These are phyloP conservation scores for Chaetomidium leptoderma DNA, from an alignment of 495 filamentous ascomycete genomes.

Conservation along the genomic window DNA sequence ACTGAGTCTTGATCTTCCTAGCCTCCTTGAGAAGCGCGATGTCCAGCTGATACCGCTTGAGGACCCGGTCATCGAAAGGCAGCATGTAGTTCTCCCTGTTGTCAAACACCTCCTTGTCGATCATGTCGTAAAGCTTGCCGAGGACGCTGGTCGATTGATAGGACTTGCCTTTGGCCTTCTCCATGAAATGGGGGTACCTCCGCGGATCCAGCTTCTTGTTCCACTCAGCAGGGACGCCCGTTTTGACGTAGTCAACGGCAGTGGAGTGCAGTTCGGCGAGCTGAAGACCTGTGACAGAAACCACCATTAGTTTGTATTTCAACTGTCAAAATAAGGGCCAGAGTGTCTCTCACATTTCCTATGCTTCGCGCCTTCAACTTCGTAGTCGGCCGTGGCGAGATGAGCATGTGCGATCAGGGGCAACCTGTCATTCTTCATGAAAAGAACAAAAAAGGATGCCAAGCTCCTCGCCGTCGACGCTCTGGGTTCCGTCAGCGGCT, in stretches of 20 bases:
- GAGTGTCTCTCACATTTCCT: slow-evolving; percentile 49
- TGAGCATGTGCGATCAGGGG: slow-evolving; percentile 78
- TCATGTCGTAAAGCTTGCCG: slow-evolving; percentile 75
- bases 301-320: neutral
- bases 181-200: slow-evolving; percentile 88
- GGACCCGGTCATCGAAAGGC: slow-evolving; percentile 73
- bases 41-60: slow-evolving; percentile 56
- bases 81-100: slow-evolving; percentile 66
- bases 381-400: slow-evolving; percentile 68
- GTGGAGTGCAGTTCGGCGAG: slow-evolving; percentile 81
- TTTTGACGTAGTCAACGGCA: slow-evolving; percentile 91
- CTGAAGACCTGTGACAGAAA: slow-evolving; percentile 44
- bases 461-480: slow-evolving; percentile 66
- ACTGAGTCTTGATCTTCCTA: slow-evolving; percentile 63
- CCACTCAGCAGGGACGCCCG: slow-evolving; percentile 72
- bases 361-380: slow-evolving; percentile 59
- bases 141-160: slow-evolving; percentile 71
- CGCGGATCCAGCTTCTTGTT: slow-evolving; percentile 52
- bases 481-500: slow-evolving; percentile 46
- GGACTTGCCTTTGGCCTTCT: slow-evolving; percentile 53
- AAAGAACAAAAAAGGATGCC: slow-evolving; percentile 79
- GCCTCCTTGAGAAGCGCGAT: slow-evolving; percentile 54
- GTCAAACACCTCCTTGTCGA: slow-evolving; percentile 47
- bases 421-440: slow-evolving; percentile 89
- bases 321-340: neutral